These are phyloP conservation scores for Dendrobium catenatum DNA, from an alignment of 106 monocot genomes.

Conservation along the genomic window DNA sequence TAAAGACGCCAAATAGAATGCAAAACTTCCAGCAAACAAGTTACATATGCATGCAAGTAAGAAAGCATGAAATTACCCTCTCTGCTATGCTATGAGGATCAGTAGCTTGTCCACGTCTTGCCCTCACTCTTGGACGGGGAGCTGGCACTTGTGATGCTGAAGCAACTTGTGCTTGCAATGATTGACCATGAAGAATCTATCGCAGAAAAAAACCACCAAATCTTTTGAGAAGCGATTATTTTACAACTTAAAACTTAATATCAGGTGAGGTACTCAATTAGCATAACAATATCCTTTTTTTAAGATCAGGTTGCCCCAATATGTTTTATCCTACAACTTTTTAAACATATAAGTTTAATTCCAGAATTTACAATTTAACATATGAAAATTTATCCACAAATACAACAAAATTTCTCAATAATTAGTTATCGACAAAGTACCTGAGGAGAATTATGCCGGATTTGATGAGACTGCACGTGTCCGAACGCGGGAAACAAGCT, in stretches of 20 bases:
- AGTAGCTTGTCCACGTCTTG: constrained; percentile 91
- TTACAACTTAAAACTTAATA: background rate
- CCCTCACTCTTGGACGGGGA: constrained; percentile 89
- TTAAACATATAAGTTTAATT: background rate
- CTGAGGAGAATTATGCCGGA: constrained; percentile 48
- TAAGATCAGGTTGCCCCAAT: background rate
- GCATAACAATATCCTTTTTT: background rate
- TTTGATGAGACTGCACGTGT: constrained; percentile 50
- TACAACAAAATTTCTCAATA: background rate
- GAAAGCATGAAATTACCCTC: constrained; percentile 35
- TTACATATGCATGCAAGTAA: background rate
- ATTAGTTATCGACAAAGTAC: background rate
- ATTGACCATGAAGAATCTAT: constrained; percentile 71
- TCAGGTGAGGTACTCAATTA: background rate
- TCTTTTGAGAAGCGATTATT: background rate
- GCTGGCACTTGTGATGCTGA: constrained; percentile 61
- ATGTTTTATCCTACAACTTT: background rate
- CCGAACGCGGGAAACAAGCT: constrained; percentile 68
- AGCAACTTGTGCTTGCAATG: constrained; percentile 29
- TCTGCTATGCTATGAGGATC: constrained; percentile 98
- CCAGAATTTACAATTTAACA: background rate
- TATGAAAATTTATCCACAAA: background rate
- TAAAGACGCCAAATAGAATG: background rate
- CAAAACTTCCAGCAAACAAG: background rate
- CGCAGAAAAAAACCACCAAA: background rate